phyloP scores from a whole-genome alignment of 345 rosid species.

The Eucalyptus curtisii region DNA sequence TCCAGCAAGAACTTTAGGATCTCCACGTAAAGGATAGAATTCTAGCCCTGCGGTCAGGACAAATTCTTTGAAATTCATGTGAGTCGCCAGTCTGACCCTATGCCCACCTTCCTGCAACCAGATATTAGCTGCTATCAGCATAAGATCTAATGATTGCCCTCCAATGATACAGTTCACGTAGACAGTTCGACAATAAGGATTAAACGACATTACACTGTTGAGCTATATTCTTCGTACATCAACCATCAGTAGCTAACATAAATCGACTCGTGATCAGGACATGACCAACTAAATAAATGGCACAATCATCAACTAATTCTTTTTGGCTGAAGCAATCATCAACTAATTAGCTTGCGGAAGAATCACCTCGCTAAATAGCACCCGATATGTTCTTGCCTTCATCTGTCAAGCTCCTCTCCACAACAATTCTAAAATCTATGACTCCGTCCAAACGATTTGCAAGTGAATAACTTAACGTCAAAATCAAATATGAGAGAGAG shows the following conservation, averaged over 20 bases:
- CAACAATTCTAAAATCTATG: neutral
- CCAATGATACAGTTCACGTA: neutral
- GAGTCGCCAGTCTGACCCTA: slow-evolving; percentile 65
- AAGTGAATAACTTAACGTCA: neutral
- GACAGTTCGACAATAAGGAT: neutral
- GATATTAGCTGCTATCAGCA: neutral
- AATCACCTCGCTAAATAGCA: neutral
- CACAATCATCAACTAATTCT: neutral
- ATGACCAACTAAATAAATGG: neutral
- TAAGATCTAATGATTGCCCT: neutral
- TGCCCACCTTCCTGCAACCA: slow-evolving; percentile 51
- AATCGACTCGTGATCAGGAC: neutral
- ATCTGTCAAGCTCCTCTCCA: neutral
- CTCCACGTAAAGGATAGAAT: slow-evolving; percentile 57
- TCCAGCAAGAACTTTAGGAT: slow-evolving; percentile 66
- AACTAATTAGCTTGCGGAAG: neutral
- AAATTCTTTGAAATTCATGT: slow-evolving; percentile 49
- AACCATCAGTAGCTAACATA: neutral
- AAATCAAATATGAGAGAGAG: neutral
- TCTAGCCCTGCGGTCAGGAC: slow-evolving; percentile 55
- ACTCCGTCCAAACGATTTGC: rapidly evolving
- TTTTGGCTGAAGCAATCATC: neutral
- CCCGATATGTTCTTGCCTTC: neutral
- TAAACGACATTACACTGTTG: neutral
- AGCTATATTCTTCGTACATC: neutral